These are phyloP conservation scores for Venturia oleaginea DNA, from an alignment of 2,329 filamentous ascomycete genomes.

Conservation along the genomic window DNA sequence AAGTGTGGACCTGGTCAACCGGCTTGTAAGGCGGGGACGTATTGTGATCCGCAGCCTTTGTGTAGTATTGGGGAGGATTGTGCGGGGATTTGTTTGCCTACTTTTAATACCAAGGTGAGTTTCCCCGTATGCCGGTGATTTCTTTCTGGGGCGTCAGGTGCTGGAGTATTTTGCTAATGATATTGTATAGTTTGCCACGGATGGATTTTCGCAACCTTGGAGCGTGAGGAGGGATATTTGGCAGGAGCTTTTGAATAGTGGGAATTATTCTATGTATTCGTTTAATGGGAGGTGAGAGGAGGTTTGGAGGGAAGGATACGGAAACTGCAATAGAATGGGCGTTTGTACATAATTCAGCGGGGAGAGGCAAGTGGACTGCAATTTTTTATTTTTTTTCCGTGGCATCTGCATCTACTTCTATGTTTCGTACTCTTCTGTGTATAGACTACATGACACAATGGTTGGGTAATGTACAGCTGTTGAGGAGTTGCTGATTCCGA, in stretches of 20 bases:
- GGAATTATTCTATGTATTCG: neutral
- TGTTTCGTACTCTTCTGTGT: too few species aligned
- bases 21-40: neutral
- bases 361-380: too few species aligned
- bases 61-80: conserved; percentile 12
- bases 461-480: too few species aligned
- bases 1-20: conserved; percentile 4
- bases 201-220: neutral
- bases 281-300: neutral
- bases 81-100: conserved; percentile 8
- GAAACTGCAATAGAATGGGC: too few species aligned
- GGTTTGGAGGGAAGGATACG: too few species aligned
- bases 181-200: neutral
- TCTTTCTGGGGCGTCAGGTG: too few species aligned
- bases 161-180: neutral
- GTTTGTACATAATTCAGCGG: too few species aligned
- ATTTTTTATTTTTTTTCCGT: too few species aligned
- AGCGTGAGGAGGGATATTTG: neutral
- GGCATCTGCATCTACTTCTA: too few species aligned
- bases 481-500: too few species aligned
- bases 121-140: too few species aligned
- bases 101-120: conserved; percentile 6
- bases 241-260: conserved; percentile 7
- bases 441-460: too few species aligned
- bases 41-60: conserved; percentile 11